Evolutionary conservation across 495 filamentous ascomycete species (phyloP), one percentile per base, ranked within the genome.

Genomic region (Stereocaulon alpinum): DNA sequence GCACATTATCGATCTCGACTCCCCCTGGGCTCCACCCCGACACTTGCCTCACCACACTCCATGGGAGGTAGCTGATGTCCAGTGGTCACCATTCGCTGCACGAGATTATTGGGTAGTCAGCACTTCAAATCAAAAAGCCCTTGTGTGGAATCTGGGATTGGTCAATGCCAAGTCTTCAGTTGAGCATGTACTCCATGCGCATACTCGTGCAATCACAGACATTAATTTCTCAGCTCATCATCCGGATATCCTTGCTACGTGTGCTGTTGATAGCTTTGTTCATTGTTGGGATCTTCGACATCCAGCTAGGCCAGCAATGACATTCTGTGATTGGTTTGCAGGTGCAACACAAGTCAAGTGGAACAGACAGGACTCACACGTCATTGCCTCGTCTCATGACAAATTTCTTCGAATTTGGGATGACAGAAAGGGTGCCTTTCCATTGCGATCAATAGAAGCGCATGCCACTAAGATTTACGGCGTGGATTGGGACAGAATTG

Each of bases 51-150:
- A 96, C 69, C 85, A 88, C 41, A 86, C 89, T 9, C 85, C 87
- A n/a, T 96, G 91, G 89, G 84, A 94, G 54, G 91, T 97, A 5
- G 89, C 91, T n/a, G 92, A 97, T 71, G 92, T 97, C 43, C 92
- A 97, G 71, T 97, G 92, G 92, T 95, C 89, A 6, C 92, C 92
- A 15, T 95, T 96, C 64, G 86, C 91, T 11, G 83, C 82, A 9
- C 82, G 92, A 48, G 86, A 95, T 65, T 89, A 87, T 64, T 96
- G 92, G 92, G 87, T 97, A 24, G 89, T 86, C 27, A 95, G 89
- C 47, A 95, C 92, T 3, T 89, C 88, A 30, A 96, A 96, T 66
- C 91, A 95, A 68, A 94, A 94, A 68, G 93, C 91, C 24, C 77
- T 97, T 52, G 88, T 97, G 10, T 96, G 90, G 91, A 97, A 96